A percentile compares a stretch with the other conserved stretches of the same genome.
Conservation (phyloP, 2,329 filamentous ascomycete species). For the Pseudogymnoascus sp. region DNA sequence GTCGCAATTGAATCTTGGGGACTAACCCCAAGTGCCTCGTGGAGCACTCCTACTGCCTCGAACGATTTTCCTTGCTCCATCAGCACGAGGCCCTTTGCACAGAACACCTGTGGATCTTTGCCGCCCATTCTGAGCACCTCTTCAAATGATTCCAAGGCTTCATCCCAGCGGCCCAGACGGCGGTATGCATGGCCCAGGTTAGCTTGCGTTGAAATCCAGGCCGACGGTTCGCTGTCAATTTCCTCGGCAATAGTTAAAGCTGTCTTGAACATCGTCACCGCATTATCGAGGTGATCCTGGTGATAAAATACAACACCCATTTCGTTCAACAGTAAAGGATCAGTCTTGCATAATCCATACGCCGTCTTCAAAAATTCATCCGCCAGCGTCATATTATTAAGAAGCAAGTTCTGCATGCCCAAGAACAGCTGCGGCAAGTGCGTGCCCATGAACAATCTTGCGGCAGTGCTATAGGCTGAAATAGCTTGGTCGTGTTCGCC, state of each 20-base stretch:
- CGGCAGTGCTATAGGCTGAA: slow-evolving; percentile 92
- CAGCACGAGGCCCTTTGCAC: slow-evolving; percentile 74
- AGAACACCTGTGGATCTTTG: slow-evolving; percentile 70
- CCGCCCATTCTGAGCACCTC: slow-evolving; percentile 76
- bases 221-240: slow-evolving; percentile 71
- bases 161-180: slow-evolving; percentile 57
- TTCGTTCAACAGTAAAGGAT: slow-evolving; percentile 89
- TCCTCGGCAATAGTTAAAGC: slow-evolving; percentile 71
- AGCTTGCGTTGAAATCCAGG: slow-evolving; percentile 75
- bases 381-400: slow-evolving; percentile 90
- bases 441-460: slow-evolving; percentile 89
- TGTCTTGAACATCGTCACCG: slow-evolving; percentile 67
- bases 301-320: slow-evolving; percentile 95
- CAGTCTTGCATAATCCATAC: slow-evolving; percentile 71
- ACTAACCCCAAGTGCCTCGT: slow-evolving; percentile 72
- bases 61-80: slow-evolving; percentile 67
- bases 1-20: slow-evolving; percentile 77
- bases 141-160: slow-evolving; percentile 74
- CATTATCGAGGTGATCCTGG: slow-evolving; percentile 68
- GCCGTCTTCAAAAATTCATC: slow-evolving; percentile 92
- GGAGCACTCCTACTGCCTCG: slow-evolving; percentile 72
- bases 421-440: slow-evolving; percentile 93
- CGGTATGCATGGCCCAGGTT: slow-evolving; percentile 87
- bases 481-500: slow-evolving; percentile 98
- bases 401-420: slow-evolving; percentile 94